phyloP scores from a whole-genome alignment of 805 yeast genomes.

The Soucietia sequanensis region DNA sequence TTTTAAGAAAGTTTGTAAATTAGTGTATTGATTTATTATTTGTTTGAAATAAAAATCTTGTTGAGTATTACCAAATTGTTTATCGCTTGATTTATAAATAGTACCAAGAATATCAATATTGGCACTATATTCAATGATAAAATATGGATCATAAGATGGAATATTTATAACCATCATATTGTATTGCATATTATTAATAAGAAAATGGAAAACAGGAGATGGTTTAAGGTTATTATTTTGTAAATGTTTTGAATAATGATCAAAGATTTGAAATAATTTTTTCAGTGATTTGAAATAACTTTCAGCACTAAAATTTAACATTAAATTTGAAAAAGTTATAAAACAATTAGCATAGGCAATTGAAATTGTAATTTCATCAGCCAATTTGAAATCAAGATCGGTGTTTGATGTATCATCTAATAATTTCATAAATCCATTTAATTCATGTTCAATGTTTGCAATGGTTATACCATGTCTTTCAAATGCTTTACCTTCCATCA shows the following conservation, averaged over 20 bases:
- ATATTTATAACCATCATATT: slow-evolving; percentile 17
- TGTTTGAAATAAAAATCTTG: slow-evolving; percentile 3
- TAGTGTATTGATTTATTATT: slow-evolving; percentile 11
- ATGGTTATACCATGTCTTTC: slow-evolving; percentile 13
- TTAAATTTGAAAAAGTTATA: slow-evolving; percentile 4
- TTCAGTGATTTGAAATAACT: slow-evolving; percentile 9
- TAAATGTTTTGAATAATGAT: slow-evolving; percentile 3
- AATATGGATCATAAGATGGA: slow-evolving; percentile 23
- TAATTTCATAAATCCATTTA: neutral
- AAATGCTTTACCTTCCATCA: slow-evolving; percentile 10
- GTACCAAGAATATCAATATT: slow-evolving; percentile 11
- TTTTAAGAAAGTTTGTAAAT: slow-evolving; percentile 14
- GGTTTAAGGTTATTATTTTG: neutral
- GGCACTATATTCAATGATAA: slow-evolving; percentile 15
- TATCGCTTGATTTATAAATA: slow-evolving; percentile 6
- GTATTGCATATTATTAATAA: slow-evolving; percentile 8
- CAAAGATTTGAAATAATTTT: slow-evolving; percentile 7
- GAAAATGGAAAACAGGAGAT: slow-evolving; percentile 4
- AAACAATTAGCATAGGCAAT: slow-evolving; percentile 6
- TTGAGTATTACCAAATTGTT: neutral
- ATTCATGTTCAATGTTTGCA: slow-evolving; percentile 5
- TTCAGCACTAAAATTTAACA: slow-evolving; percentile 11
- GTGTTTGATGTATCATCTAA: neutral
- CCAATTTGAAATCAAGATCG: neutral
- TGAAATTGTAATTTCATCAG: neutral